Evolutionary conservation across 148 eudicot species (phyloP).

Genomic region (Rhododendron henanense): DNA sequence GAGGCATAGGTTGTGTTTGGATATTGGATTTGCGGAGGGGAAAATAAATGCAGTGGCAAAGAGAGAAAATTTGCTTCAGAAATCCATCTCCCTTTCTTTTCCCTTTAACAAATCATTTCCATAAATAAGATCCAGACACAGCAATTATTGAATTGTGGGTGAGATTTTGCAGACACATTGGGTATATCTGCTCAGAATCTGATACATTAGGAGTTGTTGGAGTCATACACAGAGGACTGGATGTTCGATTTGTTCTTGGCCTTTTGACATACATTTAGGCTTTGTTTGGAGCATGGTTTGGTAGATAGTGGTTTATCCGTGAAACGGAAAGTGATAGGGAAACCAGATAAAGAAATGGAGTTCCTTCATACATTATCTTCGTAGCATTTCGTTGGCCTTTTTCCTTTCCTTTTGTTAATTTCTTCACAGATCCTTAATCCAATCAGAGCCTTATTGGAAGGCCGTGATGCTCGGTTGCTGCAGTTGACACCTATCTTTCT

Average conservation of each 20-base stretch:
- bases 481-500: background rate
- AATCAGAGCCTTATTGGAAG: background rate
- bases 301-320: background rate
- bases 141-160: background rate
- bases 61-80: background rate
- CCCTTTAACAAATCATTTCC: background rate
- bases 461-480: background rate
- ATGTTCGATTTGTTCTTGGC: background rate
- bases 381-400: background rate
- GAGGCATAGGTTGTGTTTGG: background rate
- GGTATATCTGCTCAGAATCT: background rate
- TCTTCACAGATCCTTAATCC: background rate
- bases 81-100: background rate
- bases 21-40: background rate
- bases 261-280: background rate
- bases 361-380: background rate
- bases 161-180: background rate
- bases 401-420: background rate
- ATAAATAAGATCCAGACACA: background rate
- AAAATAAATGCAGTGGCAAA: background rate
- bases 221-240: background rate
- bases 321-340: background rate
- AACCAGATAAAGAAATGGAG: background rate
- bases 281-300: background rate
- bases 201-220: background rate